Base-by-base conservation (phyloP, 1,284 basidiomycete species). In the Leccinum subfulvum region DNA sequence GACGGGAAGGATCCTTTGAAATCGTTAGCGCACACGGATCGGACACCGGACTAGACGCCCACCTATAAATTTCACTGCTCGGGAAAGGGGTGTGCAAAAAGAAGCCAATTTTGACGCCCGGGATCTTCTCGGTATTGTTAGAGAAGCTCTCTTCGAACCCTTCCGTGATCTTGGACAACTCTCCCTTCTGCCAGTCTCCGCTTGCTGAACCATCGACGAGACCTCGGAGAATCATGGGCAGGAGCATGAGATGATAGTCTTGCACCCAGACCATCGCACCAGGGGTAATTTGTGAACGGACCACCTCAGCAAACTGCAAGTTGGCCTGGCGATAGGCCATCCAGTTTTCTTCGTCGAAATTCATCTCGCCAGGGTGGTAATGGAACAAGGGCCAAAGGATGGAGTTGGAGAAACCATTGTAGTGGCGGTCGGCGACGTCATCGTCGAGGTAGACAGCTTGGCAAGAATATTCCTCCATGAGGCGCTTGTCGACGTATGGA, bases 371-470 rank as follows among this genome's bases (percentile, higher is more conserved):
- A 14, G 95, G 94, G 76, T 98, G 96, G 78, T 98, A 99, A 77
- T 99, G 97, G 84, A 99, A 98, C 56, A 99, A 83, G 1, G 97
- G 97, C 97, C 97, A 99, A 47, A 99, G 87, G 78, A 99, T 99
- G 57, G 95, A 97, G 82, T 99, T 99, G 68, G 95, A 96, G 83
- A 99, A 99, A 66, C 93, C 94, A 72, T 98, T 99, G 83, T 99
- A 99, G 78, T 98, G 97, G 61, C 91, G 87, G 78, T 99, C 97
- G 13, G 97, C 97, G 65, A 99, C 84, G 69, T 98, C 97, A 74
- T 98, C 97, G 63, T 94, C 91, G 69, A 99, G 89, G 81, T 98
- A 98, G 69, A 99, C 97, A 16, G 97, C 95, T 75, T 95, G 92
- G 77, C 97, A 99, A 54, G 93, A 92, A 78, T 97, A 98, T 77